These are phyloP conservation scores for Wickerhamiella spandovensis DNA, from an alignment of 805 yeast genomes.

Conservation along the genomic window DNA sequence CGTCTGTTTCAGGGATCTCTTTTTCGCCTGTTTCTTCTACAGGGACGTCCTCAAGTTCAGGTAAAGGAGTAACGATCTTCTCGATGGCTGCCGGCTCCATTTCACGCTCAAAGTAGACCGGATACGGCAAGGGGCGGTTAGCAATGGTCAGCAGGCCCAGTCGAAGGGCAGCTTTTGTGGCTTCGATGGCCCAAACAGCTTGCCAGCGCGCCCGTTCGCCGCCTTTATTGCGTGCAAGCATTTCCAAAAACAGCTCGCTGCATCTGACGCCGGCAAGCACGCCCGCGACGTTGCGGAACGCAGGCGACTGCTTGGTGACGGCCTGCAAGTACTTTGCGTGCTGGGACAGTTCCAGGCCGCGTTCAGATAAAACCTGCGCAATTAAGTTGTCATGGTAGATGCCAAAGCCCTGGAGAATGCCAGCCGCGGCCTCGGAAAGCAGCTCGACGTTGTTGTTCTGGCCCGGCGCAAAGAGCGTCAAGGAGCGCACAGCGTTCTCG, in stretches of 20 bases:
- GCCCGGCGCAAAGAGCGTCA: slow-evolving; percentile 28
- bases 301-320: slow-evolving; percentile 6
- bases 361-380: slow-evolving; percentile 17
- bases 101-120: slow-evolving; percentile 25
- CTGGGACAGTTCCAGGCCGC: slow-evolving; percentile 2
- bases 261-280: slow-evolving; percentile 21
- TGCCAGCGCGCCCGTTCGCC: slow-evolving; percentile 22
- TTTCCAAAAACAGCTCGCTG: slow-evolving; percentile 27
- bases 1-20: too few relatives aligned
- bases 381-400: slow-evolving; percentile 28
- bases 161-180: slow-evolving; percentile 23
- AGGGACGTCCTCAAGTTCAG: background rate
- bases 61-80: slow-evolving; percentile 3
- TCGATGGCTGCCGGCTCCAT: slow-evolving; percentile 23
- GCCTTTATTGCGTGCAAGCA: slow-evolving; percentile 20
- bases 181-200: slow-evolving; percentile 21
- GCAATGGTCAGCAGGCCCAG: slow-evolving; percentile 20
- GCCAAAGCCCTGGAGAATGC: slow-evolving; percentile 25
- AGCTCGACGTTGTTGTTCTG: slow-evolving; percentile 28
- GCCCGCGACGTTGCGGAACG: slow-evolving; percentile 22
- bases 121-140: slow-evolving; percentile 21
- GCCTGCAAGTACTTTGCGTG: slow-evolving; percentile 12
- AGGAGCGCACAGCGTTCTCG: slow-evolving; percentile 25
- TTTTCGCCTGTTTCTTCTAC: background rate
- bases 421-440: slow-evolving; percentile 24